These are phyloP conservation scores for Penicillium mononematosum DNA, from an alignment of 495 filamentous ascomycete species.

Conservation along the genomic window DNA sequence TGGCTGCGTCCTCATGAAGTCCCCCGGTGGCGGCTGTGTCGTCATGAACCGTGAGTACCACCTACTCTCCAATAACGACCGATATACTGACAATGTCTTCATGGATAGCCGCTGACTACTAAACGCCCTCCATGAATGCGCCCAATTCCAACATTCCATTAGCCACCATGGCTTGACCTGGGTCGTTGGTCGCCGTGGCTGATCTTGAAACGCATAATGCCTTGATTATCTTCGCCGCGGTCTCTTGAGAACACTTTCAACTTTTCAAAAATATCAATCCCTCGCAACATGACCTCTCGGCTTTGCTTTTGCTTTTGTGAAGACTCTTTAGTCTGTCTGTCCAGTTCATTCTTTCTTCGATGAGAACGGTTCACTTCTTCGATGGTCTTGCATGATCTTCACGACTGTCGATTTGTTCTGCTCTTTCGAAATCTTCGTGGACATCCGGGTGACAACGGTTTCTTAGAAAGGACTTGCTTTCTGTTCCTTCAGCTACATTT, in stretches of 20 bases:
- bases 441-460: conserved; percentile 12
- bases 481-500: conserved; percentile 19
- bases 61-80: background rate
- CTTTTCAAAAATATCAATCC: conserved; percentile 11
- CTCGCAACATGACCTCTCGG: conserved; percentile 10
- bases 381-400: background rate
- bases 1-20: conserved; percentile 8
- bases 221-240: background rate
- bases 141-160: conserved; percentile 10
- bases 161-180: conserved; percentile 11
- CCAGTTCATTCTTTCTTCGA: conserved; percentile 14
- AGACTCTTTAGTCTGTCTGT: conserved; percentile 20
- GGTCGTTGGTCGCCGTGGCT: conserved; percentile 2
- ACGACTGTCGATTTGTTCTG: background rate
- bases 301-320: conserved; percentile 14
- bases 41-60: conserved; percentile 7
- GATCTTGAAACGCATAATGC: conserved; percentile 8
- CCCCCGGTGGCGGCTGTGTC: conserved; percentile 10
- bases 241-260: conserved; percentile 5
- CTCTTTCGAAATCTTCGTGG: conserved; percentile 14
- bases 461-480: conserved; percentile 13
- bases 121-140: conserved; percentile 20
- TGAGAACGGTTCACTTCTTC: background rate
- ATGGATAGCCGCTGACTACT: conserved; percentile 4
- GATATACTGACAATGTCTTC: background rate